These are phyloP conservation scores for Rhipidocladum racemiflorum DNA, from an alignment of 176 grass and related monocot genomes.

Conservation along the genomic window DNA sequence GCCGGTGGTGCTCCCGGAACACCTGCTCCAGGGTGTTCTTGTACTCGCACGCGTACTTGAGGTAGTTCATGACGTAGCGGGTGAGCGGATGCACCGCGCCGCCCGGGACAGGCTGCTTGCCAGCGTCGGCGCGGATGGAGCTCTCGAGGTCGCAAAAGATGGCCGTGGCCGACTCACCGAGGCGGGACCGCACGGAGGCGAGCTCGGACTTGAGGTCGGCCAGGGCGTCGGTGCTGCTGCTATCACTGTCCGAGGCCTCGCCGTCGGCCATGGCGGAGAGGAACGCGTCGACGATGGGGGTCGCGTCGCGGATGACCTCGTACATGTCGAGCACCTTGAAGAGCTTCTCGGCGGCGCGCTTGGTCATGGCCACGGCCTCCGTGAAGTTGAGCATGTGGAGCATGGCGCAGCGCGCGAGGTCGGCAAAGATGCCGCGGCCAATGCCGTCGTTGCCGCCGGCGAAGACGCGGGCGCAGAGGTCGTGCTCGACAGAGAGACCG, in stretches of 20 bases:
- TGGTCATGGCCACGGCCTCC: slow-evolving; percentile 67
- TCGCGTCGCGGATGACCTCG: slow-evolving; percentile 59
- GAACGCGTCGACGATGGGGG: slow-evolving; percentile 42
- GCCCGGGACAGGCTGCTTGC: slow-evolving; percentile 56
- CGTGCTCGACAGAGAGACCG: slow-evolving; percentile 52
- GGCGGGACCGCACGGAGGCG: slow-evolving; percentile 35
- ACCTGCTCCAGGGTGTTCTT: slow-evolving; percentile 82
- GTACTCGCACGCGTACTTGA: slow-evolving; percentile 79
- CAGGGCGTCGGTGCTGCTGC: background rate
- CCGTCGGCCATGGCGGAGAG: background rate
- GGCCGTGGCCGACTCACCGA: slow-evolving; percentile 62
- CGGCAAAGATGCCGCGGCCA: slow-evolving; percentile 41
- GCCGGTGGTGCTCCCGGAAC: slow-evolving; percentile 56
- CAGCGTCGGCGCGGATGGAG: slow-evolving; percentile 69
- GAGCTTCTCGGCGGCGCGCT: slow-evolving; percentile 78
- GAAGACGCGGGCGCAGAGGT: slow-evolving; percentile 63
- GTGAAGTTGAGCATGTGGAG: slow-evolving; percentile 71
- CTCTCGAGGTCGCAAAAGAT: slow-evolving; percentile 93
- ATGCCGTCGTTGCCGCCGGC: background rate
- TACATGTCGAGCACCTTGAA: slow-evolving; percentile 99
- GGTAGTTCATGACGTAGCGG: slow-evolving; percentile 91
- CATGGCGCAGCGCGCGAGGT: slow-evolving; percentile 45
- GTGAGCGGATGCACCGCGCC: slow-evolving; percentile 81
- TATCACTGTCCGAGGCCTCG: background rate
- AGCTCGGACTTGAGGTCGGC: slow-evolving; percentile 58